Evolutionary conservation across 306 rosid species (phyloP).

Genomic region (Pyrus bretschneideri): DNA sequence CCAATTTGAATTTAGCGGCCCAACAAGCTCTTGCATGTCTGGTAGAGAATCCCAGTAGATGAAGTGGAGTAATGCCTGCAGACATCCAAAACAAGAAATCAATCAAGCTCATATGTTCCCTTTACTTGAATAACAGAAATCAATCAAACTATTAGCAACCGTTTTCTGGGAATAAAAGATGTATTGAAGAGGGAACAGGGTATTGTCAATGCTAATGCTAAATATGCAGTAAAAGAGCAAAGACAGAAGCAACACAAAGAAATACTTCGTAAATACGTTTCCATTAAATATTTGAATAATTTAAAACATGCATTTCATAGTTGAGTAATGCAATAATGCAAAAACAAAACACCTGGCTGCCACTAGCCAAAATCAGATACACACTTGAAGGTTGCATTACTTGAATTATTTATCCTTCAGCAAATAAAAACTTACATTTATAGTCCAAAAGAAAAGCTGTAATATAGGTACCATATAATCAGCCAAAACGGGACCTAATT

Average conservation of each 20-base stretch:
- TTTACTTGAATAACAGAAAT: background rate
- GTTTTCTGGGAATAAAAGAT: background rate
- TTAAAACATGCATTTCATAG: background rate
- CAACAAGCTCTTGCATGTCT: slow-evolving; percentile 46
- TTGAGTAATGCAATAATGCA: background rate
- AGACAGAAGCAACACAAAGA: background rate
- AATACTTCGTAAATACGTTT: background rate
- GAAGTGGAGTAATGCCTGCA: slow-evolving; percentile 63
- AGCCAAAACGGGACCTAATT: background rate
- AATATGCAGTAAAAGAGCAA: background rate
- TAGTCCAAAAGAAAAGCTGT: background rate
- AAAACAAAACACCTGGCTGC: background rate
- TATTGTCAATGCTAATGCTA: background rate
- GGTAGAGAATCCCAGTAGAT: slow-evolving; percentile 62
- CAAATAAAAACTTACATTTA: background rate
- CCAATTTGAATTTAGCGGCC: slow-evolving; percentile 40
- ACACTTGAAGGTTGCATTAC: background rate
- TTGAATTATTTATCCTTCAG: too few species aligned
- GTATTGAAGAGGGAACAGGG: background rate
- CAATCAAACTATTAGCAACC: background rate
- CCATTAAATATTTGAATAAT: background rate
- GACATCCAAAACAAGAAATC: slow-evolving; percentile 2
- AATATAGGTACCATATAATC: background rate
- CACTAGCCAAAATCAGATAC: background rate
- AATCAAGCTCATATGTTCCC: background rate